phyloP scores from a whole-genome alignment of 2,329 filamentous ascomycete species.

The Cladosporium sp. region DNA sequence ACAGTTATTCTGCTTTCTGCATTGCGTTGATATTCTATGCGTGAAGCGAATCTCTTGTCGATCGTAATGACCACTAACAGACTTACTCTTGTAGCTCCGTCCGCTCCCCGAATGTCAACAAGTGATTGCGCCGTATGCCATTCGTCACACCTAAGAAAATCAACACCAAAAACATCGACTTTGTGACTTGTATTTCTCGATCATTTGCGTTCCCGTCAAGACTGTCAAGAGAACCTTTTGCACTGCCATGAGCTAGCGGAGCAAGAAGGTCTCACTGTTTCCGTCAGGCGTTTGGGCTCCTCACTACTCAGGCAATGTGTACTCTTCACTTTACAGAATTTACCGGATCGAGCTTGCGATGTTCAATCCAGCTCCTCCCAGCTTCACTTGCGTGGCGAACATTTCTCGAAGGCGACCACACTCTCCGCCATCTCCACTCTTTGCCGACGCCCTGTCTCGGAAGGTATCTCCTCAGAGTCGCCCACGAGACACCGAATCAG shows the following conservation, averaged over 20 bases:
- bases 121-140: slow-evolving; percentile 16
- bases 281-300: background rate
- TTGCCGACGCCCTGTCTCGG: background rate
- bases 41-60: background rate
- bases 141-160: background rate
- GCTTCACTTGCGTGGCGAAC: background rate
- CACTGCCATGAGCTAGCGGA: background rate
- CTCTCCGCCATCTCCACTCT: background rate
- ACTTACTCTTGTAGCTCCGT: slow-evolving; percentile 19
- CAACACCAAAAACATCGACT: background rate
- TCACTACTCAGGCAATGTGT: slow-evolving; percentile 1
- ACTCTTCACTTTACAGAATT: slow-evolving; percentile 1
- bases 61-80: slow-evolving; percentile 14
- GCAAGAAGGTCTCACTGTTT: background rate
- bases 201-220: slow-evolving; percentile 1
- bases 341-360: slow-evolving; percentile 7
- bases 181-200: slow-evolving; percentile 7
- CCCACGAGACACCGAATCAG: background rate
- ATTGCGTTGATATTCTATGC: background rate
- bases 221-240: background rate
- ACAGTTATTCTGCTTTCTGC: slow-evolving; percentile 9
- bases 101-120: slow-evolving; percentile 23
- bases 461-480: background rate
- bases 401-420: background rate
- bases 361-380: background rate